These are phyloP conservation scores for Erucastrum elatum DNA, from an alignment of 345 rosid genomes.

Conservation along the genomic window DNA sequence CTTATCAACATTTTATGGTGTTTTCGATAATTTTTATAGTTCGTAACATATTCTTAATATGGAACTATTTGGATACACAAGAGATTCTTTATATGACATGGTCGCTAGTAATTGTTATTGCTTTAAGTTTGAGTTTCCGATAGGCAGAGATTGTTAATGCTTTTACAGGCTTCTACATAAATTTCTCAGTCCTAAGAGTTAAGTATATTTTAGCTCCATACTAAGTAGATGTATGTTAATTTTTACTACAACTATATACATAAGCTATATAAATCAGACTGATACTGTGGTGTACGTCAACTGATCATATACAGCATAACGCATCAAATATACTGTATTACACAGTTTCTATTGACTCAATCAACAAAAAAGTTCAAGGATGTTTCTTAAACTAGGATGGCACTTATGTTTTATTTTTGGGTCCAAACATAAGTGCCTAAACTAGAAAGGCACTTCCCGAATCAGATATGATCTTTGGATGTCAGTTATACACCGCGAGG, in stretches of 20 bases:
- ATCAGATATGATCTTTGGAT: background rate
- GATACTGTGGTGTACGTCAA: constrained; percentile 7
- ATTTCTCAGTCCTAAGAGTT: background rate
- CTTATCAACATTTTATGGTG: constrained; percentile 29
- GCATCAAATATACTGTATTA: background rate
- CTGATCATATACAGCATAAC: background rate
- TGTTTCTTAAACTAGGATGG: constrained; percentile 14
- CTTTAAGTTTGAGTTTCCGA: background rate
- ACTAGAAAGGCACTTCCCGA: background rate
- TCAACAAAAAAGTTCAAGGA: background rate
- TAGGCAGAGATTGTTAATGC: background rate
- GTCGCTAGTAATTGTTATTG: background rate
- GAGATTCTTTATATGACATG: background rate
- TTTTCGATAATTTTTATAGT: background rate
- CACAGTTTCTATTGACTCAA: constrained; percentile 5
- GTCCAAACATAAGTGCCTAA: background rate
- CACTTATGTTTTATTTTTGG: background rate
- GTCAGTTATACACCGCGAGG: background rate
- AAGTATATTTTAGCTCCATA: background rate
- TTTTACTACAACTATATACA: background rate
- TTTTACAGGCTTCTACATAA: background rate
- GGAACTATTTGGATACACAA: background rate
- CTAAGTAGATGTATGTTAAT: background rate
- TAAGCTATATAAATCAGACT: background rate
- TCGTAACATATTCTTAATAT: background rate